Conservation (phyloP, 2,329 filamentous ascomycete genomes). For the Stenocarpella maydis region DNA sequence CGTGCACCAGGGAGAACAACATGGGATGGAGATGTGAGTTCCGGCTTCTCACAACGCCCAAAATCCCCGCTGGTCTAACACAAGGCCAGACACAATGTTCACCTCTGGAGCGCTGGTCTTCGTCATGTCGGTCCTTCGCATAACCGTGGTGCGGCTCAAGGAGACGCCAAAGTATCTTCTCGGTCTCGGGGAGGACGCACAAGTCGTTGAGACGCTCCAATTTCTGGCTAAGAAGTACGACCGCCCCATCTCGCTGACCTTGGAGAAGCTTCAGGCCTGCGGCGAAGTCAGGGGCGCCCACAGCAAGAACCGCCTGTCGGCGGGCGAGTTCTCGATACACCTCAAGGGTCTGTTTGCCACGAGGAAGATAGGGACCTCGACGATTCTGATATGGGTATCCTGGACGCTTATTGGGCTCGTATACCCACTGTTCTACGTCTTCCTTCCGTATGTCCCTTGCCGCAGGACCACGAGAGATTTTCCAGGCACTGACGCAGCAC, state of each 20-base stretch:
- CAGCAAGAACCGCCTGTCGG: conserved; percentile 44
- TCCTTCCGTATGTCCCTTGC: conserved; percentile 63
- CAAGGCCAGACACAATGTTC: conserved; percentile 50
- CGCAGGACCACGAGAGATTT: neutral
- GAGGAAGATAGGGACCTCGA: conserved; percentile 66
- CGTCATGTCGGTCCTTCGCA: conserved; percentile 60
- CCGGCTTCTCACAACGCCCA: neutral
- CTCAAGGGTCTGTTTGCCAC: conserved; percentile 72
- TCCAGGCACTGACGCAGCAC: conserved; percentile 21
- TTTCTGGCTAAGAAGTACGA: conserved; percentile 50
- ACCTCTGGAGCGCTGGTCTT: conserved; percentile 56
- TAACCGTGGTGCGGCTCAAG: conserved; percentile 62
- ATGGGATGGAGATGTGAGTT: conserved; percentile 56
- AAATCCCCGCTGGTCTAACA: neutral
- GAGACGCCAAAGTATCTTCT: conserved; percentile 69
- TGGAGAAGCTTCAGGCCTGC: conserved; percentile 56
- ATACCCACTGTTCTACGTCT: conserved; percentile 80
- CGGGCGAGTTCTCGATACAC: conserved; percentile 56
- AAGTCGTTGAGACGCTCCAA: conserved; percentile 55
- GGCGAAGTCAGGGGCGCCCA: conserved; percentile 51
- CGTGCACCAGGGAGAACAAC: conserved; percentile 54
- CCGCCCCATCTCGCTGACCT: conserved; percentile 51
- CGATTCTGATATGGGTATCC: conserved; percentile 70
- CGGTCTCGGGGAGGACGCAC: conserved; percentile 58
- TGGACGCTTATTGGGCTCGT: conserved; percentile 77